Evolutionary conservation across 1,284 basidiomycete species (phyloP).

Genomic region (Ustilago xerochloae): DNA sequence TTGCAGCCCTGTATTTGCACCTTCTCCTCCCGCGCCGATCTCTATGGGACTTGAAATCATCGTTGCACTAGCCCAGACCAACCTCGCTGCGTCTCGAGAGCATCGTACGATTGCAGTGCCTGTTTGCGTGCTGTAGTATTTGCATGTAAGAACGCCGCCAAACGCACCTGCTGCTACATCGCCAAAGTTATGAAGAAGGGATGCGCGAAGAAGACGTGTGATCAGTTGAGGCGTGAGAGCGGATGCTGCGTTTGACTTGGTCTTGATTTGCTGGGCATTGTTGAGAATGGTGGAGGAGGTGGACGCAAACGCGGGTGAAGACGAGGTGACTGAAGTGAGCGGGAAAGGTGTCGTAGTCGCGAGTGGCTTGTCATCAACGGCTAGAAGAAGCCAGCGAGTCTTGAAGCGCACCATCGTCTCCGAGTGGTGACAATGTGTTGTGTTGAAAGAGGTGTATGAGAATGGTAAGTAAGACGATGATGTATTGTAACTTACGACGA

Average conservation of each 20-base stretch:
- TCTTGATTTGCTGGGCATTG: not conserved
- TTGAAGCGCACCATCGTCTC: conserved; percentile 50
- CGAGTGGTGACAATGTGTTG: not conserved
- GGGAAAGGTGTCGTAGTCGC: conserved; percentile 13
- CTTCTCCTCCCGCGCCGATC: not conserved
- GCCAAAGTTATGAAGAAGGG: conserved; percentile 46
- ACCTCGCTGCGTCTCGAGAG: conserved; percentile 40
- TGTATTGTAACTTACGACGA: too few species aligned
- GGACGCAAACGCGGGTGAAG: not conserved
- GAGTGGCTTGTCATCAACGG: conserved; percentile 35
- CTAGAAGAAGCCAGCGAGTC: conserved; percentile 50
- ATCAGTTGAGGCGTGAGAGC: conserved; percentile 36
- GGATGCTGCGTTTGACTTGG: not conserved
- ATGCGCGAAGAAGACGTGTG: conserved; percentile 38
- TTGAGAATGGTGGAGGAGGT: conserved; percentile 13
- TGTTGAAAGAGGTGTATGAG: not conserved
- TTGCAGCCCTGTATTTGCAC: not conserved
- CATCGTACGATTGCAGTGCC: conserved; percentile 51
- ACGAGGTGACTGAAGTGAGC: not conserved
- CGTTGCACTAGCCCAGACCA: conserved; percentile 50
- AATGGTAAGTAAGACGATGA: not conserved
- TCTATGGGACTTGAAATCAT: conserved; percentile 36
- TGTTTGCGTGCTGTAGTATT: conserved; percentile 50
- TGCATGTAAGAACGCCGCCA: conserved; percentile 42
- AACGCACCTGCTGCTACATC: conserved; percentile 44